Base-by-base conservation (phyloP, 441 rosid species). In the Daphne laureola region DNA sequence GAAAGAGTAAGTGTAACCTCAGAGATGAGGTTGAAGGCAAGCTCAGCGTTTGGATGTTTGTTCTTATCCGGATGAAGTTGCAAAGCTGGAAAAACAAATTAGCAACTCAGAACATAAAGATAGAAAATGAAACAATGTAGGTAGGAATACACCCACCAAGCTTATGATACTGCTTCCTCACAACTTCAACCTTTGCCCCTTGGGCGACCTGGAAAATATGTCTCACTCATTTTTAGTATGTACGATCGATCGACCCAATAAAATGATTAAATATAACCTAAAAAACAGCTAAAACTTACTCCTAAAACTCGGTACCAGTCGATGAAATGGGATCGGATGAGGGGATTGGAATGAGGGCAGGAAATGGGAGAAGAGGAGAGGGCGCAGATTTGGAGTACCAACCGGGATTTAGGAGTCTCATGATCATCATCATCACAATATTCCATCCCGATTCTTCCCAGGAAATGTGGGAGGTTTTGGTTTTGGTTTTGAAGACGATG, bases 11-110 rank as follows among this genome's bases (percentile, higher is more conserved):
- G 46, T 63, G 78, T 59, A 51, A 92, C 98, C 98, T 92, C 87
- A 23, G 83, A 79, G 47, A 89, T 70, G 54, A 92, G 94, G 77
- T 84, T 92, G 81, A 92, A 92, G 3, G 98, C 98, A 58, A 74
- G 18, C 51, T 81, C 98, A 43, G 98, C 87, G 52, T 82, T 78
- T 3, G 89, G 97, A 55, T 89, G 97, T 44, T 67, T 72, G 64
- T 92, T 92, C 82, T 89, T 92, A 63, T 92, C 98, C 0, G 98
- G 98, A 62, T 92, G 98, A 72, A 89, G 73, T 69, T 81, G 94
- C 80, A 92, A 67, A 70, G 96, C 98, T 89, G 79, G 70, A 49
- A 40, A 47, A 21, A 21, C 25, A 21, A 8, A 8, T n/a, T n/a
- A n/a, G n/a, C n/a, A 5, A 17, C 21, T 49, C 26, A 40, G 17